A percentile compares a stretch with the other conserved stretches of the same genome.
phyloP scores from a whole-genome alignment of 371 early-diverging fungal genomes.

The Chytridium lagenaria region DNA sequence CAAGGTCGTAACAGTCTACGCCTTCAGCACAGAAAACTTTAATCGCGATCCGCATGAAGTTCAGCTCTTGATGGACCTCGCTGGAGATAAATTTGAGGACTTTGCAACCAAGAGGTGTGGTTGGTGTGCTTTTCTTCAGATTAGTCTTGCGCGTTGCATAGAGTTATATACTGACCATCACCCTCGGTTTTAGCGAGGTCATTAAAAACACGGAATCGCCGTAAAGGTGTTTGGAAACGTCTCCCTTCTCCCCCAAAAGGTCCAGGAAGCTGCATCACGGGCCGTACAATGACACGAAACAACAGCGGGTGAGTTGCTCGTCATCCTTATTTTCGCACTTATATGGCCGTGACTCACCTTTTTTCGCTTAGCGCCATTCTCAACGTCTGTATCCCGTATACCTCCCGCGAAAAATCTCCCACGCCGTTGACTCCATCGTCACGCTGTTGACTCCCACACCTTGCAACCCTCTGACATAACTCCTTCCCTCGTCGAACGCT shows the following conservation, averaged over 20 bases:
- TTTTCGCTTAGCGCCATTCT: conserved; percentile 71
- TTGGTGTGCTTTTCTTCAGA: no score
- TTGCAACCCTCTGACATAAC: conserved; percentile 66
- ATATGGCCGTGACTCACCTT: no score
- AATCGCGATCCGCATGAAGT: conserved; percentile 88
- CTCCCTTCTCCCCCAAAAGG: conserved; percentile 70
- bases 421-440: conserved; percentile 40
- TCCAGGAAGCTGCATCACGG: conserved; percentile 64
- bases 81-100: conserved; percentile 75
- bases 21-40: conserved; percentile 98
- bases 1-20: conserved; percentile 93
- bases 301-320: conserved; percentile 58
- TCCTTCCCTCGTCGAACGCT: conserved; percentile 65
- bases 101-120: conserved; percentile 74
- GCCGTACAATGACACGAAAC: conserved; percentile 71
- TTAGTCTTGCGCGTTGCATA: no score
- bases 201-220: conserved; percentile 74
- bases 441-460: conserved; percentile 59
- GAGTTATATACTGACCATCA: not conserved
- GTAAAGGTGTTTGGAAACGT: conserved; percentile 86
- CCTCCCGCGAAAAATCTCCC: conserved; percentile 88
- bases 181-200: conserved; percentile 63
- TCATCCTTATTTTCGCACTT: no score
- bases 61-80: conserved; percentile 84
- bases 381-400: conserved; percentile 97